These are phyloP conservation scores for Primulina tabacum DNA, from an alignment of 257 asterid genomes.

Conservation along the genomic window DNA sequence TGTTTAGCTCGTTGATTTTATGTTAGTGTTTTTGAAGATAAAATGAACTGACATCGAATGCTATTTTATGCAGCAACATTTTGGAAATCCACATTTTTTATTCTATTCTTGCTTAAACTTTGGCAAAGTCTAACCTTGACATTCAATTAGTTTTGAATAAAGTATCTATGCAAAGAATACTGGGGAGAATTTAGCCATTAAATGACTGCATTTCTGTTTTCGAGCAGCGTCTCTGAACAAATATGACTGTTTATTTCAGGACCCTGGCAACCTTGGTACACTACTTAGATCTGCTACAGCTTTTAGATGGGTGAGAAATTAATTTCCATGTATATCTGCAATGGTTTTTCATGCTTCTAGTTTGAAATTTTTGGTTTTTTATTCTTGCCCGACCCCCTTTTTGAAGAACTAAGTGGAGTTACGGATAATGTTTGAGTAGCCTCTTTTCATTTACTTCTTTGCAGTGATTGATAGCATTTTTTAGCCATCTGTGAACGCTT, in stretches of 20 bases:
- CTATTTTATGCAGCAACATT: not conserved
- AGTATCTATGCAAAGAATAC: not conserved
- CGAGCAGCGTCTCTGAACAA: slow-evolving; percentile 4
- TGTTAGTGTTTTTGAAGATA: not conserved
- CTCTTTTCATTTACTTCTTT: not conserved
- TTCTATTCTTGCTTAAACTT: not conserved
- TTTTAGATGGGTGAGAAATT: slow-evolving; percentile 75
- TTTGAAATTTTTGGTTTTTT: not conserved
- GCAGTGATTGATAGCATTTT: not conserved
- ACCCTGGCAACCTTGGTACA: slow-evolving; percentile 95
- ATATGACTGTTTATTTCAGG: slow-evolving; percentile 47
- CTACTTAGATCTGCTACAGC: slow-evolving; percentile 86
- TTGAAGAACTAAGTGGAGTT: not conserved
- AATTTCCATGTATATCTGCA: not conserved
- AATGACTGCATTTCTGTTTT: slow-evolving; percentile 1
- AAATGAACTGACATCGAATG: not conserved
- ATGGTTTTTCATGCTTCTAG: not conserved
- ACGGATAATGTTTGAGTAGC: not conserved
- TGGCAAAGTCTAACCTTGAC: slow-evolving; percentile 15
- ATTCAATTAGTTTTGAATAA: slow-evolving; percentile 2
- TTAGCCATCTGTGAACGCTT: not conserved
- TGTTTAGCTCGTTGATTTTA: not conserved
- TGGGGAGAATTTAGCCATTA: slow-evolving; percentile 10
- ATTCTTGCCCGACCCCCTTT: not conserved
- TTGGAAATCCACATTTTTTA: not conserved